Evolutionary conservation across 2,329 filamentous ascomycete genomes (phyloP), one percentile per base, ranked within the genome.

Genomic region (Pyrenochaeta sp.): DNA sequence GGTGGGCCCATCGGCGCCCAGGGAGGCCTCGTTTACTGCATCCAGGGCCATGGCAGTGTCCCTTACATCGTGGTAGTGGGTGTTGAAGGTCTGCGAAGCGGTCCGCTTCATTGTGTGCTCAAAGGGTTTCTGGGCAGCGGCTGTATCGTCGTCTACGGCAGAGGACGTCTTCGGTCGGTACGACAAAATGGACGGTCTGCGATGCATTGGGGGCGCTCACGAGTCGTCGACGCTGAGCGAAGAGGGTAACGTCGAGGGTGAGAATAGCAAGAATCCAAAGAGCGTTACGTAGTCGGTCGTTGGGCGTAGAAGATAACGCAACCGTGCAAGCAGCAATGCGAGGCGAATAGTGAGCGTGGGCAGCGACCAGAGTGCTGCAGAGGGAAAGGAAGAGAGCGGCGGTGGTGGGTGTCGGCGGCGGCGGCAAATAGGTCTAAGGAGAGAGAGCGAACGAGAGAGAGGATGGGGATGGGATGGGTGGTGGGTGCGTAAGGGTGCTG

Each of bases 131-230:
- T 58, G 43, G 43, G 66, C 58, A 48, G 67, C 52, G 50, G 68
- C 56, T 42, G 65, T 56, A 54, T 77, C 65, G 64, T 78, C 69
- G 63, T 78, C 69, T 74, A 79, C 77, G 67, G 81, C 77, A 66
- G 84, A 81, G 48, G 74, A 76, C 22, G 76, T 77, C 65, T 77
- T 77, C 45, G 76, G 76, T 42, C 76, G 73, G 64, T 75, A 75
- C 52, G 74, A 67, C 64, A 77, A 72, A 58, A 73, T 67, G 27
- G 74, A 76, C 46, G 69, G 61, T 52, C 69, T 71, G 67, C 72
- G 75, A 71, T 77, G 68, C 71, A 75, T 76, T 64, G 67, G 63
- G 63, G 67, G 62, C 59, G 69, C 64, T 62, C 60, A 50, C 50
- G 54, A 52, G 46, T 30, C 27, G 49, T 50, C 44, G 36, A 48